Evolutionary conservation across 2,329 filamentous ascomycete genomes (phyloP).

Genomic region (Aspergillus sp.): DNA sequence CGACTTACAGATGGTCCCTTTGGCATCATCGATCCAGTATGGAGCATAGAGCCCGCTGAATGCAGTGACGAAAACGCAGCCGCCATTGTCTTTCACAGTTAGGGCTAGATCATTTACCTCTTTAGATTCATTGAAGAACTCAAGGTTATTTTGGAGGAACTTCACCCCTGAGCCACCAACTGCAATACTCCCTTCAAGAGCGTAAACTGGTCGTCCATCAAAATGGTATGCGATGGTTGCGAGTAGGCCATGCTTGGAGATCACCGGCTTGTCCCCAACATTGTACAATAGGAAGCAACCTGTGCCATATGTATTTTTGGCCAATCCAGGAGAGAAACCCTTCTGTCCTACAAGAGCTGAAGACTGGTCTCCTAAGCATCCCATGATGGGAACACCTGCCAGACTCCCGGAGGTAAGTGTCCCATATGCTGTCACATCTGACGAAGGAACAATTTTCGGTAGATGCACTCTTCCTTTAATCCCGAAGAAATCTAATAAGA

Average conservation of each 20-base stretch:
- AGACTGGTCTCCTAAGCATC: conserved; percentile 83
- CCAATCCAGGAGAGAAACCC: conserved; percentile 76
- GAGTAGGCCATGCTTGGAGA: conserved; percentile 77
- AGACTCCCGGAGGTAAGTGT: conserved; percentile 63
- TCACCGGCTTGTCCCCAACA: conserved; percentile 78
- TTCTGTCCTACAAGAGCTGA: conserved; percentile 82
- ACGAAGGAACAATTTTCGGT: conserved; percentile 78
- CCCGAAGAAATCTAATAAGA: conserved; percentile 74
- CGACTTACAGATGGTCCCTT: conserved; percentile 73
- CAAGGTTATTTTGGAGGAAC: conserved; percentile 67
- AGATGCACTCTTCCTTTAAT: conserved; percentile 72
- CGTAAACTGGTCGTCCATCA: conserved; percentile 68
- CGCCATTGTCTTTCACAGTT: conserved; percentile 72
- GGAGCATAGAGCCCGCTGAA: conserved; percentile 90
- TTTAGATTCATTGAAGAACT: conserved; percentile 59
- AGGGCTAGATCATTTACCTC: conserved; percentile 65
- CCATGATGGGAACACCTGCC: conserved; percentile 69
- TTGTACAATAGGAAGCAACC: conserved; percentile 90
- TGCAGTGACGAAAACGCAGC: conserved; percentile 83
- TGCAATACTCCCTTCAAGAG: conserved; percentile 79
- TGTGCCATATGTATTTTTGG: conserved; percentile 89
- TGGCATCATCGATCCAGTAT: conserved; percentile 94
- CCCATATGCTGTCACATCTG: conserved; percentile 71
- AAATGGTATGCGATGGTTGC: conserved; percentile 87
- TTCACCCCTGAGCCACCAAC: conserved; percentile 80